A percentile compares a stretch with the other conserved stretches of the same genome.
Evolutionary conservation across 768 basidiomycete species (phyloP).

Genomic region (Trametes elegans): DNA sequence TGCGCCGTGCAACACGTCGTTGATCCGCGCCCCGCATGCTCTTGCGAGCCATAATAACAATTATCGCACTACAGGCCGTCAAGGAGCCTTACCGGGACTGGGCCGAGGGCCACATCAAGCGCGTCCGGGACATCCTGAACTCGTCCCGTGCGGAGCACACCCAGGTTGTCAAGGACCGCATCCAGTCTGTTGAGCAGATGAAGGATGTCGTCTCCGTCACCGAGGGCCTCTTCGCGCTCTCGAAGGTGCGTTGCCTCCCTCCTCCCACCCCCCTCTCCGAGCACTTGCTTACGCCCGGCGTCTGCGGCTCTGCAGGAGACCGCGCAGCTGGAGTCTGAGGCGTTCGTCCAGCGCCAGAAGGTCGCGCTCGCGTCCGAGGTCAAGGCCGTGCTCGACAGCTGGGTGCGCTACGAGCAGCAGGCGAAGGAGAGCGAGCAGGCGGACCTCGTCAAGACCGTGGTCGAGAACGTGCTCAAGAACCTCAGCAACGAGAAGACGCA

Average conservation of each 20-base stretch:
- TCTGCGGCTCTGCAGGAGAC: conserved; percentile 77
- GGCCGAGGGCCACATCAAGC: conserved; percentile 86
- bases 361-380: conserved; percentile 83
- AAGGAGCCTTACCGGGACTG: conserved; percentile 89
- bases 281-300: background rate
- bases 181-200: conserved; percentile 88
- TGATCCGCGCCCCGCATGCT: background rate
- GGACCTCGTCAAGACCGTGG: conserved; percentile 84
- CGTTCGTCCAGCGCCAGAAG: conserved; percentile 90
- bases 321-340: conserved; percentile 83
- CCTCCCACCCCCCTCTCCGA: background rate
- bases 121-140: conserved; percentile 80
- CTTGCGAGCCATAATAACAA: background rate
- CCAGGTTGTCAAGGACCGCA: conserved; percentile 89
- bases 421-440: conserved; percentile 95
- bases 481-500: conserved; percentile 88
- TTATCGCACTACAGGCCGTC: conserved; percentile 48
- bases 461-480: conserved; percentile 81
- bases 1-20: background rate
- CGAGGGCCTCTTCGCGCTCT: conserved; percentile 84
- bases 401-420: conserved; percentile 98
- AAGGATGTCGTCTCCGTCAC: conserved; percentile 95
- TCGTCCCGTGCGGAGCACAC: conserved; percentile 87
- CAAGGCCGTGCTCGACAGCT: conserved; percentile 93
- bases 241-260: conserved; percentile 59